phyloP scores from a whole-genome alignment of 2,329 filamentous ascomycete species.

The Zymoseptoria tritici region DNA sequence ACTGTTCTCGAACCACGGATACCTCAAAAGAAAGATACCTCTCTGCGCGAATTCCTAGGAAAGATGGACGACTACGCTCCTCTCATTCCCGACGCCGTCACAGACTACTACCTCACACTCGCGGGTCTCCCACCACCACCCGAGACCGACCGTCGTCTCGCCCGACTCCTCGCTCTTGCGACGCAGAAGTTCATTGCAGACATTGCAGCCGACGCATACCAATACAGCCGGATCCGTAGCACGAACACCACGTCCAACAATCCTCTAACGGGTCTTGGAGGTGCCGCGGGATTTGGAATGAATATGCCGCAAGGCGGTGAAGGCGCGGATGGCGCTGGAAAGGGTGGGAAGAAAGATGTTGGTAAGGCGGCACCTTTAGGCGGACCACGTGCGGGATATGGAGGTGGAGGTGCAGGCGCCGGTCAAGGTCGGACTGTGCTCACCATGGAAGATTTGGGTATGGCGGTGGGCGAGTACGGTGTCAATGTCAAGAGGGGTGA shows the following conservation, averaged over 20 bases:
- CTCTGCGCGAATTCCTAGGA: conserved; percentile 79
- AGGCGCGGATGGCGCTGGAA: conserved; percentile 50
- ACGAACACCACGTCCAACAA: conserved; percentile 86
- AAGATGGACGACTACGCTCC: conserved; percentile 99
- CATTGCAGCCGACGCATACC: conserved; percentile 93
- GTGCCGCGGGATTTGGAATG: conserved; percentile 64
- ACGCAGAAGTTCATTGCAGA: conserved; percentile 99
- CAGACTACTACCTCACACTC: conserved; percentile 94
- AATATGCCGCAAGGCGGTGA: conserved; percentile 42
- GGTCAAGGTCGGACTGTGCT: conserved; percentile 87
- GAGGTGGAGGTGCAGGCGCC: conserved; percentile 83
- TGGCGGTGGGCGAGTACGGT: conserved; percentile 96
- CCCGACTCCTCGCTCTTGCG: conserved; percentile 89
- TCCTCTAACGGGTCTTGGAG: conserved; percentile 78
- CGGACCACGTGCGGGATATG: conserved; percentile 46
- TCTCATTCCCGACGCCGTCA: conserved; percentile 97
- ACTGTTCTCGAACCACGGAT: conserved; percentile 47
- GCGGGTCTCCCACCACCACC: conserved; percentile 89
- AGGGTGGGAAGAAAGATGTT: conserved; percentile 34
- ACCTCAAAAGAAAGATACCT: conserved; percentile 82
- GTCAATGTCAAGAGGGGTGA: conserved; percentile 96
- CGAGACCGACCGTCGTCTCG: conserved; percentile 81
- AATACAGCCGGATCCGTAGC: conserved; percentile 93
- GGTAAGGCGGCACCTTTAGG: conserved; percentile 38
- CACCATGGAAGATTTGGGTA: conserved; percentile 97